Evolutionary conservation across 129 eudicot genomes (phyloP), one percentile per base, ranked within the genome.

Genomic region (Pulicaria dysenterica): DNA sequence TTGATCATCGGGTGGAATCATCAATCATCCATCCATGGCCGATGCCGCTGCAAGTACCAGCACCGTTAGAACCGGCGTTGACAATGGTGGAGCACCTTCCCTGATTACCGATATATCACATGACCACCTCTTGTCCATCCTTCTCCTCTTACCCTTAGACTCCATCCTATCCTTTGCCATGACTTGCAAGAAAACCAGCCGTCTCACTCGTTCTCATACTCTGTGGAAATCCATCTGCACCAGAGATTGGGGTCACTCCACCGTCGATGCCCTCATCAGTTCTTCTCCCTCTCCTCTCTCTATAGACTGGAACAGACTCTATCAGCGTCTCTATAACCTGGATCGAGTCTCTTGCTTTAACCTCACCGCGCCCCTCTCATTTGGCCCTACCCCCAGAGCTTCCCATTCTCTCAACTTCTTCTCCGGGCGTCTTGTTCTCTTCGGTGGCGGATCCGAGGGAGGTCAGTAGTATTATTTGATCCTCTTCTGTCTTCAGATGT

Each of bases 371-470:
- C 3, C 69, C 46, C 24, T 79, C 59, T 51, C 65, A 17, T 7
- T 24, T 10, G 47, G 75, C 19, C 96, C 93, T 3, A 63, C 72
- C 42, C 87, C 98, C 3, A 81, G 99, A 79, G 99, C 99, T 76
- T 95, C 99, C 59, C 99, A 90, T 75, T 84, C 99, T 11, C 94
- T 95, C 62, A 95, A 88, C 82, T 84, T 77, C 46, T 77, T 88
- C 8, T 79, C 87, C 43, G 92, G 87, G 3, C 90, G 79, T 64
- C 85, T 95, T 55, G 78, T 95, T 70, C 83, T 95, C 58, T 95
- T 90, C 79, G 99, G 97, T 64, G 99, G 99, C 3, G 99, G 99
- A 13, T 90, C 86, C 34, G 96, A 88, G 19, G 99, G 99, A 84
- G 99, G 99, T 94, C 19, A 7, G 24, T 54, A 31, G 12, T 17